Evolutionary conservation across 148 eudicot genomes (phyloP).

Genomic region (Arbutus unedo): DNA sequence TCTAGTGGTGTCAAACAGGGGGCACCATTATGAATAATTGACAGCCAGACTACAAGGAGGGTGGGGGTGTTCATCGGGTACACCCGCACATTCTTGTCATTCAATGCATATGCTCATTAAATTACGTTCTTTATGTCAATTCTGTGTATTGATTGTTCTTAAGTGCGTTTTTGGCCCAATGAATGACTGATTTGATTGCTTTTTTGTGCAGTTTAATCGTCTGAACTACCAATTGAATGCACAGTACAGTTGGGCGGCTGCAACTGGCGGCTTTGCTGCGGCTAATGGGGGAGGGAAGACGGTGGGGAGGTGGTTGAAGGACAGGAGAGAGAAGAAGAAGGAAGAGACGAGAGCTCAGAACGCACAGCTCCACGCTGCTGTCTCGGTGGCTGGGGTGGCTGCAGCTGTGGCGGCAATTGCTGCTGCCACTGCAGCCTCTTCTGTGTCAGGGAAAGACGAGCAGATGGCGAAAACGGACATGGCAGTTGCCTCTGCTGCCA

Average conservation of each 20-base stretch:
- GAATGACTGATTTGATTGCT: not conserved
- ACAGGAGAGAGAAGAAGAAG: slow-evolving; percentile 84
- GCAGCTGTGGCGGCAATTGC: slow-evolving; percentile 94
- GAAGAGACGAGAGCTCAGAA: slow-evolving; percentile 80
- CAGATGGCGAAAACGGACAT: slow-evolving; percentile 69
- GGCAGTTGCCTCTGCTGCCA: slow-evolving; percentile 97
- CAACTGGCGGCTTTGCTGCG: slow-evolving; percentile 25
- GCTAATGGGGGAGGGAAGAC: slow-evolving; percentile 71
- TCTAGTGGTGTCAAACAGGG: not conserved
- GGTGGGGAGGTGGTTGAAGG: slow-evolving; percentile 94
- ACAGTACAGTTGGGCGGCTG: slow-evolving; percentile 42
- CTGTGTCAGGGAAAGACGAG: slow-evolving; percentile 63
- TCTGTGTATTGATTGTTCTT: not conserved
- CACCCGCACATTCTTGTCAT: not conserved
- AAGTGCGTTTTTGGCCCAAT: not conserved
- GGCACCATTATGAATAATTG: slow-evolving; percentile 13
- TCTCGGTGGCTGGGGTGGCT: slow-evolving; percentile 95
- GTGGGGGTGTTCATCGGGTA: slow-evolving; percentile 4
- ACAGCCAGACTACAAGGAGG: slow-evolving; percentile 7
- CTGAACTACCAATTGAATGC: slow-evolving; percentile 44
- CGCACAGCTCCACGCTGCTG: slow-evolving; percentile 91
- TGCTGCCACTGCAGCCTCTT: slow-evolving; percentile 77
- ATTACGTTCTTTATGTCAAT: slow-evolving; percentile 5
- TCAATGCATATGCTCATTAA: not conserved
- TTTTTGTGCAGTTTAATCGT: slow-evolving; percentile 53